Evolutionary conservation across 148 eudicot species (phyloP).

Genomic region (Nepenthes mirabilis): DNA sequence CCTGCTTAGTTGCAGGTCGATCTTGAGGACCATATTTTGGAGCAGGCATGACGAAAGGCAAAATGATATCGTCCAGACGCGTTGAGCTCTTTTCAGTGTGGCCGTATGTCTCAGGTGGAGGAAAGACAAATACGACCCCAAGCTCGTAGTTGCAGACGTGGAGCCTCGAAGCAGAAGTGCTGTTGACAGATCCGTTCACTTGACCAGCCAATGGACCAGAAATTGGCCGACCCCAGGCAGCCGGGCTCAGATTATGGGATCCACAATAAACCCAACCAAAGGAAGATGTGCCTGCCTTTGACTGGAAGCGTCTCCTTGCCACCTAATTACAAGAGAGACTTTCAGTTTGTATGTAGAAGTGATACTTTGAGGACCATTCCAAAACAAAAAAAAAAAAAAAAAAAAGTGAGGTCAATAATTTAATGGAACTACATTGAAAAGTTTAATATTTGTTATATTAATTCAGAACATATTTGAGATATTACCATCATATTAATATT

Average conservation of each 20-base stretch:
- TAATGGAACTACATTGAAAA: too few species aligned
- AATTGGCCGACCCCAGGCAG: constrained; percentile 83
- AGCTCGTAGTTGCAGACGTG: constrained; percentile 86
- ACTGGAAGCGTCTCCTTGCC: constrained; percentile 66
- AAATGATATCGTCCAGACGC: constrained; percentile 46
- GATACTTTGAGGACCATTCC: too few species aligned
- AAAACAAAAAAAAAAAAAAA: too few species aligned
- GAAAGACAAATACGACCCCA: constrained; percentile 60
- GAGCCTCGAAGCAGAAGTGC: constrained; percentile 38
- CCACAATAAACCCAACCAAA: constrained; percentile 90
- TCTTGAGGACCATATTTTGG: constrained; percentile 50
- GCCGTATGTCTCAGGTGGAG: constrained; percentile 31
- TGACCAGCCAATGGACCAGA: constrained; percentile 14
- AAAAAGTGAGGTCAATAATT: too few species aligned
- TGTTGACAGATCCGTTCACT: constrained; percentile 13
- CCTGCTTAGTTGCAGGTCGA: constrained; percentile 41
- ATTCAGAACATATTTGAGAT: too few species aligned
- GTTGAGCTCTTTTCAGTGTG: constrained; percentile 2
- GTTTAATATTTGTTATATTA: too few species aligned
- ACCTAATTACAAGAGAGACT: constrained; percentile 34
- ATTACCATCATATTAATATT: too few species aligned
- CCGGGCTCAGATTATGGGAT: constrained; percentile 87
- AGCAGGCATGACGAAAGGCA: constrained; percentile 81
- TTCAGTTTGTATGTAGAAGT: too few species aligned
- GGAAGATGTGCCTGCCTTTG: constrained; percentile 37